Evolutionary conservation across 495 filamentous ascomycete genomes (phyloP).

Genomic region (Chaetomium tenue): DNA sequence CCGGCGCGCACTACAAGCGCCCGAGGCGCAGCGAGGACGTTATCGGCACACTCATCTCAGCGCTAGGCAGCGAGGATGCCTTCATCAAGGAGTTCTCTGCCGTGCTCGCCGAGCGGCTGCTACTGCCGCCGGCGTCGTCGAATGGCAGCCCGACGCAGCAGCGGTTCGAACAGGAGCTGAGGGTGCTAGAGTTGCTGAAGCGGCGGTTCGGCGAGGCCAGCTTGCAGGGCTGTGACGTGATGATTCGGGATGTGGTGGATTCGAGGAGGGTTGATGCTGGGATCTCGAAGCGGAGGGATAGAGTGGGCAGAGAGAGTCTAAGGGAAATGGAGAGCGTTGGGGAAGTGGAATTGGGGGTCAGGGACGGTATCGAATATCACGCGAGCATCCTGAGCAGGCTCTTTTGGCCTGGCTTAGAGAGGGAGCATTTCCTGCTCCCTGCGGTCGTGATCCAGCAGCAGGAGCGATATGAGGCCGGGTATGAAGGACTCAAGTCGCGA

Average conservation of each 20-base stretch:
- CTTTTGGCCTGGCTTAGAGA: constrained; percentile 86
- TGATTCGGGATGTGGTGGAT: constrained; percentile 88
- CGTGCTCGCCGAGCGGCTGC: constrained; percentile 76
- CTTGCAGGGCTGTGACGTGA: constrained; percentile 90
- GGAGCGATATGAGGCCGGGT: constrained; percentile 69
- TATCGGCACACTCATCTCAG: constrained; percentile 82
- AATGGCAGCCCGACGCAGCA: background rate
- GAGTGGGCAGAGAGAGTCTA: too few relatives aligned
- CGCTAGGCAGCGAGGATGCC: constrained; percentile 80
- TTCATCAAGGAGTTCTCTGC: constrained; percentile 92
- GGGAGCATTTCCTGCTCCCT: constrained; percentile 73
- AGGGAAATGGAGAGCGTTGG: background rate
- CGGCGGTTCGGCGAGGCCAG: constrained; percentile 80
- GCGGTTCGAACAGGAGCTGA: constrained; percentile 68
- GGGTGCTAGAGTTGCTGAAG: constrained; percentile 83
- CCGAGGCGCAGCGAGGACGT: constrained; percentile 79
- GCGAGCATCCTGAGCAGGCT: constrained; percentile 86
- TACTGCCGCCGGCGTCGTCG: constrained; percentile 35
- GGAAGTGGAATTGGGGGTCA: constrained; percentile 21
- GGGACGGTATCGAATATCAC: constrained; percentile 49
- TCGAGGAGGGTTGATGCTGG: constrained; percentile 67
- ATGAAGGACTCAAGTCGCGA: constrained; percentile 71
- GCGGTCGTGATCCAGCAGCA: constrained; percentile 60
- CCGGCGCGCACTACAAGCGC: constrained; percentile 84
- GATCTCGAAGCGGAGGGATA: constrained; percentile 49